Evolutionary conservation across 192 early-diverging fungal genomes (phyloP).

Genomic region (Backusella tarrabulga): DNA sequence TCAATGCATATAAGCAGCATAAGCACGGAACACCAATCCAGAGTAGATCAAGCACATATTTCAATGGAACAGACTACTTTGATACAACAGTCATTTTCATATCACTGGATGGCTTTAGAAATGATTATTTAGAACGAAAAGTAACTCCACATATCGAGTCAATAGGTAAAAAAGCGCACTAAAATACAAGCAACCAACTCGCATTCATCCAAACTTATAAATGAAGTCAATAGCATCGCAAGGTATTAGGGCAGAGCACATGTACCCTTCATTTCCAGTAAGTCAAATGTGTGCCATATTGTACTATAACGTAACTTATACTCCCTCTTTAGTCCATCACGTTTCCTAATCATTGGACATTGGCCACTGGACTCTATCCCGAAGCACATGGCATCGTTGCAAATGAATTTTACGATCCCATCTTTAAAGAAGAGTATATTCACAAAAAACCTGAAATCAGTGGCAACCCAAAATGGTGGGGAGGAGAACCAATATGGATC

Average conservation of each 20-base stretch:
- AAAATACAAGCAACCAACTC: neutral
- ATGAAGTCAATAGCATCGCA: conserved; percentile 29
- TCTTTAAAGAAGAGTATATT: conserved; percentile 68
- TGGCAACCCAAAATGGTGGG: conserved; percentile 80
- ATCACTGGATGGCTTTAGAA: conserved; percentile 85
- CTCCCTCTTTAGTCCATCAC: conserved; percentile 64
- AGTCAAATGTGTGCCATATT: neutral
- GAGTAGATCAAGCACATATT: neutral
- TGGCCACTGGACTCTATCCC: conserved; percentile 92
- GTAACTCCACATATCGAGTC: conserved; percentile 65
- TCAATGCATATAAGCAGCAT: neutral
- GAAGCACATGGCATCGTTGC: conserved; percentile 89
- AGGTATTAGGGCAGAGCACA: conserved; percentile 56
- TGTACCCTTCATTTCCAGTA: conserved; percentile 73
- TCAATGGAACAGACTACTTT: conserved; percentile 71
- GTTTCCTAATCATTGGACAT: conserved; percentile 91
- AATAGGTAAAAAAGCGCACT: conserved; percentile 43
- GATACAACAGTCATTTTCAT: conserved; percentile 73
- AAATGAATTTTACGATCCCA: conserved; percentile 79
- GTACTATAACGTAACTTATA: too few species aligned
- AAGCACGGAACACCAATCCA: neutral
- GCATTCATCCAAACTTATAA: neutral
- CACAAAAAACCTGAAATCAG: conserved; percentile 69
- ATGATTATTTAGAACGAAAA: conserved; percentile 76
- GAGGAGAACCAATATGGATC: conserved; percentile 91